Evolutionary conservation across 306 rosid species (phyloP).

Genomic region (Luffa aegyptiaca): DNA sequence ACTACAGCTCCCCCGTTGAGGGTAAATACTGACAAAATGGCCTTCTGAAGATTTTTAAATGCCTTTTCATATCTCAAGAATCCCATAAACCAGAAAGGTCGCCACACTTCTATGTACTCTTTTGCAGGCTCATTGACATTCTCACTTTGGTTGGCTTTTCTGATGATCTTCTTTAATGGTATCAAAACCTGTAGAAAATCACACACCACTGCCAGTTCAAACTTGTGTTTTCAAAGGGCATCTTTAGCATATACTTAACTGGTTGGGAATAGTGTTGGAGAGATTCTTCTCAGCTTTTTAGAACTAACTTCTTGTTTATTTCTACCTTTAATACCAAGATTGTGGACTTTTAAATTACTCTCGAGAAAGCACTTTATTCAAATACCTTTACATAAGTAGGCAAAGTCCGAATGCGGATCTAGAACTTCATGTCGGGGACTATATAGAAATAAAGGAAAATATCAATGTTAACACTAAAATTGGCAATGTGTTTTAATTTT

Average conservation of each 20-base stretch:
- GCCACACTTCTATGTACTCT: slow-evolving; percentile 56
- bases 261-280: not conserved
- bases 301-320: not conserved
- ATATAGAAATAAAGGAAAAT: no score
- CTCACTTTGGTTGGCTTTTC: slow-evolving; percentile 43
- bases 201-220: not conserved
- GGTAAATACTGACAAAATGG: no score
- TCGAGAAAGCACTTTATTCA: not conserved
- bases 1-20: no score
- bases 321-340: not conserved
- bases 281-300: not conserved
- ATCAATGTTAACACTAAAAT: no score
- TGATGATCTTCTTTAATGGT: slow-evolving; percentile 43
- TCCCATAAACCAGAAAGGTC: slow-evolving; percentile 92
- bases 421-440: no score
- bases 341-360: not conserved
- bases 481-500: no score
- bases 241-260: not conserved
- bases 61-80: slow-evolving; percentile 68
- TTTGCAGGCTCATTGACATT: slow-evolving; percentile 43
- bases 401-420: not conserved
- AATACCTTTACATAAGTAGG: not conserved
- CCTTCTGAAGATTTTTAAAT: slow-evolving; percentile 48
- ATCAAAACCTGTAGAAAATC: slow-evolving; percentile 45
- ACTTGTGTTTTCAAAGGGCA: not conserved